Percentiles rank a stretch among this genome's conserved stretches.
Conservation (phyloP, 2,329 filamentous ascomycete species). For the Phaeosphaeria sp. region DNA sequence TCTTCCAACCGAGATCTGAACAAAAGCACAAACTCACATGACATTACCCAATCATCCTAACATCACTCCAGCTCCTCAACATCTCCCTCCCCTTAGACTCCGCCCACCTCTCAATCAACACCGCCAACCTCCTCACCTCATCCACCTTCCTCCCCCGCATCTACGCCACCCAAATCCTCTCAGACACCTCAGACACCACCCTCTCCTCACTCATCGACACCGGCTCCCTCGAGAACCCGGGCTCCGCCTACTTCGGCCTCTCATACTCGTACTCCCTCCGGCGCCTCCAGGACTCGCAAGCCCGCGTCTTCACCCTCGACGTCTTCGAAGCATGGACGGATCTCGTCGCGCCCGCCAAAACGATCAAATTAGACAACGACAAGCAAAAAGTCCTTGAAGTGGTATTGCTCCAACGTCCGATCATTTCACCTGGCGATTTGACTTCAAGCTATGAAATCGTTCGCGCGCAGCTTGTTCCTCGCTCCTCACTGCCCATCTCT, state of each 20-base stretch:
- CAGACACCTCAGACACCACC: constrained; percentile 23
- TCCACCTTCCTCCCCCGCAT: constrained; percentile 30
- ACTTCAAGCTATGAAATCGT: constrained; percentile 32
- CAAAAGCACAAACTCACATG: too few species aligned
- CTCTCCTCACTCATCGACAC: constrained; percentile 22
- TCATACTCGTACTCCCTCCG: constrained; percentile 38
- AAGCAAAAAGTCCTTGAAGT: constrained; percentile 40
- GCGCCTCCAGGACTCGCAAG: constrained; percentile 19
- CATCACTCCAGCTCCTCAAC: constrained; percentile 32
- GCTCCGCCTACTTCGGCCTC: constrained; percentile 34
- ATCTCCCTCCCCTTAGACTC: constrained; percentile 38
- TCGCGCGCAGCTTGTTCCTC: constrained; percentile 19
- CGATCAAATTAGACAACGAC: constrained; percentile 19
- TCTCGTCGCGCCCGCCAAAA: constrained; percentile 15
- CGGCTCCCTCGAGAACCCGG: constrained; percentile 30
- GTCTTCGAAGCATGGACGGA: constrained; percentile 32
- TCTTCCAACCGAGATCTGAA: too few species aligned
- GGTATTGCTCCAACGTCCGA: constrained; percentile 30
- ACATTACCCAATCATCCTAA: not conserved
- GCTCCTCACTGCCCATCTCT: not conserved
- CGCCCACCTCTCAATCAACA: constrained; percentile 35
- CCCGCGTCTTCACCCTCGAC: constrained; percentile 39
- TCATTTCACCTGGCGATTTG: constrained; percentile 29
- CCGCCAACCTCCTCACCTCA: constrained; percentile 24
- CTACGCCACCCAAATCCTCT: constrained; percentile 37